A percentile compares a stretch with the other conserved stretches of the same genome.
phyloP scores from a whole-genome alignment of 2,329 filamentous ascomycete genomes.

The Calonectria multiphialidica region DNA sequence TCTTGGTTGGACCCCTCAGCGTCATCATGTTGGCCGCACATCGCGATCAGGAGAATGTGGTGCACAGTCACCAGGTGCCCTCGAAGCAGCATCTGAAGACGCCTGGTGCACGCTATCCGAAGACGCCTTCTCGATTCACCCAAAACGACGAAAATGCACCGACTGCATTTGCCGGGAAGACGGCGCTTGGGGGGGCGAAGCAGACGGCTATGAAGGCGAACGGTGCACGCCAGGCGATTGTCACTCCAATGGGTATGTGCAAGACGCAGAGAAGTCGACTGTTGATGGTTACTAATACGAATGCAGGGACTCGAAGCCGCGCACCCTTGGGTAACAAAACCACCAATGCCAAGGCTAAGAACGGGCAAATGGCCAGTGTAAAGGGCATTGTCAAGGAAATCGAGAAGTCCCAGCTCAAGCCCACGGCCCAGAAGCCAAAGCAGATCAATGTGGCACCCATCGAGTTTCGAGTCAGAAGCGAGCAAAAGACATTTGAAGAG shows the following conservation, averaged over 20 bases:
- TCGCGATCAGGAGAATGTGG: constrained; percentile 89
- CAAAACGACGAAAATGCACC: constrained; percentile 86
- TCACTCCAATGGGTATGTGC: constrained; percentile 84
- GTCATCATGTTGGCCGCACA: constrained; percentile 78
- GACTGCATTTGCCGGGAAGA: constrained; percentile 52
- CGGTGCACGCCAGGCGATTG: constrained; percentile 67
- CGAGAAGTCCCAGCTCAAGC: constrained; percentile 73
- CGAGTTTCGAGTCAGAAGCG: constrained; percentile 73
- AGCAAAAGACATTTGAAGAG: constrained; percentile 58
- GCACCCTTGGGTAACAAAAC: constrained; percentile 94
- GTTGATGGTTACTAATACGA: constrained; percentile 21
- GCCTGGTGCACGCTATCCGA: constrained; percentile 79
- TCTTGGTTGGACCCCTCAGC: neutral
- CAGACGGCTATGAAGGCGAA: constrained; percentile 67
- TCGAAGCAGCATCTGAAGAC: constrained; percentile 87
- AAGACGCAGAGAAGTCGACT: neutral
- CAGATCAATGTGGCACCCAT: constrained; percentile 65
- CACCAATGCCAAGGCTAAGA: constrained; percentile 88
- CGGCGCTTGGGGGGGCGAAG: constrained; percentile 62
- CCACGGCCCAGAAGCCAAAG: constrained; percentile 71
- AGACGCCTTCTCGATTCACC: constrained; percentile 83
- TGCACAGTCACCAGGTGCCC: constrained; percentile 79
- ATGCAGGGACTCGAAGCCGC: constrained; percentile 66
- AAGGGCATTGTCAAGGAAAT: constrained; percentile 69
- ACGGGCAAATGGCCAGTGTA: constrained; percentile 74